Conservation (phyloP, 352 stramenopile genomes). For the Aphanomyces cochlioides region DNA sequence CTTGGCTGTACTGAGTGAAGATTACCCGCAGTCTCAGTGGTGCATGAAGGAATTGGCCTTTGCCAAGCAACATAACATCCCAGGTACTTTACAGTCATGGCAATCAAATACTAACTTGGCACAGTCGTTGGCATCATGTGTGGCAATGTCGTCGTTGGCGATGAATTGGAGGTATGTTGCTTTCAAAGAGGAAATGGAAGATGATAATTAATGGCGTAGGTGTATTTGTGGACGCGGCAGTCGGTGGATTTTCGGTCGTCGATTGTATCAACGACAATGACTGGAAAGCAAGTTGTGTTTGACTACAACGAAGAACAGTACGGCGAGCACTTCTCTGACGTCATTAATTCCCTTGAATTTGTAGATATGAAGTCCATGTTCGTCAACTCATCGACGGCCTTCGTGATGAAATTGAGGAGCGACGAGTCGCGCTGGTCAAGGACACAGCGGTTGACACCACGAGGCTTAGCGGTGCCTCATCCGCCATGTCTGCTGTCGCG, state of each 20-base stretch:
- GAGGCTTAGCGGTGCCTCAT: background rate
- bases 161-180: slow-evolving; percentile 67
- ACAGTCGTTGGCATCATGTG: slow-evolving; percentile 79
- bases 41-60: slow-evolving; percentile 87
- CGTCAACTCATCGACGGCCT: slow-evolving; percentile 72
- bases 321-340: slow-evolving; percentile 35
- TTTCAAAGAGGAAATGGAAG: too few species aligned
- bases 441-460: background rate
- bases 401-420: slow-evolving; percentile 79
- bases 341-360: too few species aligned
- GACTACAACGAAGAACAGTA: slow-evolving; percentile 63
- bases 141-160: slow-evolving; percentile 74
- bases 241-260: slow-evolving; percentile 72
- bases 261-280: slow-evolving; percentile 33
- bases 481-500: background rate
- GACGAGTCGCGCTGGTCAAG: slow-evolving; percentile 36
- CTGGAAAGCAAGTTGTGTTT: slow-evolving; percentile 27
- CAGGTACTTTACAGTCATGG: slow-evolving; percentile 2
- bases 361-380: slow-evolving; percentile 34
- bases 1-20: slow-evolving; percentile 62
- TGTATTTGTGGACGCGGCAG: slow-evolving; percentile 84
- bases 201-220: slow-evolving; percentile 33
- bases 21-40: slow-evolving; percentile 75
- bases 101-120: too few species aligned
- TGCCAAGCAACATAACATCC: slow-evolving; percentile 78